A percentile compares a stretch with the other conserved stretches of the same genome.
Conservation (phyloP, 2,329 filamentous ascomycete species). For the Clarireedia hainanense region DNA sequence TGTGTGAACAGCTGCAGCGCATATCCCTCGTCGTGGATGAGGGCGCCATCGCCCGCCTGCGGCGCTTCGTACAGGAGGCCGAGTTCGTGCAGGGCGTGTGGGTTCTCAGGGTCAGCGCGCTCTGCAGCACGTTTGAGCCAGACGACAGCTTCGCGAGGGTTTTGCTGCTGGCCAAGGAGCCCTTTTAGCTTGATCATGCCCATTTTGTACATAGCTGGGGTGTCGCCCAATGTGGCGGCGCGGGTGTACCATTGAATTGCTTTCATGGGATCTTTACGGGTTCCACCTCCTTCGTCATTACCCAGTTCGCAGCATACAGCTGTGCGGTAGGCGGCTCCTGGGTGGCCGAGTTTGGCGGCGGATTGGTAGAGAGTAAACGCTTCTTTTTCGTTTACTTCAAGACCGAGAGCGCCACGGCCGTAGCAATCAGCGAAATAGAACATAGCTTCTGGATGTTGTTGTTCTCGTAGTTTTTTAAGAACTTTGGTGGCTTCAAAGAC, state of each 20-base stretch:
- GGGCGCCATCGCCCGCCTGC: conserved; percentile 50
- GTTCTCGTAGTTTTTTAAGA: conserved; percentile 74
- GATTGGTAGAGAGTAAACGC: conserved; percentile 91
- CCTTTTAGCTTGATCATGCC: conserved; percentile 95
- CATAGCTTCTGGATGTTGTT: conserved; percentile 76
- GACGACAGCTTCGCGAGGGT: conserved; percentile 75
- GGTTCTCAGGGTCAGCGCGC: conserved; percentile 79
- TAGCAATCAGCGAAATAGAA: conserved; percentile 89
- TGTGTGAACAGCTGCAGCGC: conserved; percentile 75
- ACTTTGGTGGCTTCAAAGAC: conserved; percentile 81
- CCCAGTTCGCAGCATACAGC: conserved; percentile 97
- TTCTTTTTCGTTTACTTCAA: conserved; percentile 79
- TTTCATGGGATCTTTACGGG: conserved; percentile 81
- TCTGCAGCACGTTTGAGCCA: conserved; percentile 95
- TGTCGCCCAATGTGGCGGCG: conserved; percentile 81
- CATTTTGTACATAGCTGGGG: conserved; percentile 95
- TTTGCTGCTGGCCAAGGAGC: conserved; percentile 76
- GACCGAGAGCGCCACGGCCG: conserved; percentile 70
- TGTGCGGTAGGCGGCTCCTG: conserved; percentile 82
- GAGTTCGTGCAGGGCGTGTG: conserved; percentile 89
- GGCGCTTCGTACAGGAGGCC: conserved; percentile 53
- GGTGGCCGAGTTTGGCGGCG: conserved; percentile 81
- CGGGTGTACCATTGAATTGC: conserved; percentile 98
- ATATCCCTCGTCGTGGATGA: conserved; percentile 76
- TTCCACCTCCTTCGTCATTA: conserved; percentile 87